These are phyloP conservation scores for Chlorella sp. DNA, from an alignment of 139 green algal genomes.

Conservation along the genomic window DNA sequence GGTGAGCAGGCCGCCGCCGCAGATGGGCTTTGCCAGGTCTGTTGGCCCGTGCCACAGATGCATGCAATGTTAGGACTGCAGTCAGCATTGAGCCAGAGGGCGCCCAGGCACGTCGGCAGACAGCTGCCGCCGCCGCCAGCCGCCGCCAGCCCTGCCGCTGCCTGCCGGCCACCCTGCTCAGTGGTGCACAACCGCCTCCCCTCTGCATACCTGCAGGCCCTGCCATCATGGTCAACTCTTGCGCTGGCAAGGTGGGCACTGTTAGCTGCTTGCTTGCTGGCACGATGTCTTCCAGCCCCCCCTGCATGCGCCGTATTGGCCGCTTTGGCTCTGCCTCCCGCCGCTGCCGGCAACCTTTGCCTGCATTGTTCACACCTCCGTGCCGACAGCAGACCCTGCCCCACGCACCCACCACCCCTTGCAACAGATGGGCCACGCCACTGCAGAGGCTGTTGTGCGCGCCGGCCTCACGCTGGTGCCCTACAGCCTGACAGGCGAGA, in stretches of 20 bases:
- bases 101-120: background rate
- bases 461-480: slow-evolving; percentile 84
- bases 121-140: background rate
- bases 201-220: background rate
- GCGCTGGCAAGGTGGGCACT: slow-evolving; percentile 77
- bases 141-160: too few relatives aligned
- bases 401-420: background rate
- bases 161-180: too few relatives aligned
- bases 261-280: background rate
- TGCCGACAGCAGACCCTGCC: background rate
- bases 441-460: slow-evolving; percentile 80
- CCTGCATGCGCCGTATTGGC: background rate
- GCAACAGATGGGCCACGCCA: slow-evolving; percentile 85
- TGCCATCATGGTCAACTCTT: slow-evolving; percentile 84
- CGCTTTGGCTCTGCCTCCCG: background rate
- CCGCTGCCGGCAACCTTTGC: background rate
- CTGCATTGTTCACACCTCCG: background rate
- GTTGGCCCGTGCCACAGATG: too few relatives aligned
- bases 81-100: too few relatives aligned
- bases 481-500: slow-evolving; percentile 77
- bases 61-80: too few relatives aligned
- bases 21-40: too few relatives aligned
- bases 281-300: background rate
- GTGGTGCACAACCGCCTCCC: too few relatives aligned
- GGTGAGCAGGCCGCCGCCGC: too few relatives aligned